These are phyloP conservation scores for Elongisporangium undulatum DNA, from an alignment of 352 stramenopile genomes.

Conservation along the genomic window DNA sequence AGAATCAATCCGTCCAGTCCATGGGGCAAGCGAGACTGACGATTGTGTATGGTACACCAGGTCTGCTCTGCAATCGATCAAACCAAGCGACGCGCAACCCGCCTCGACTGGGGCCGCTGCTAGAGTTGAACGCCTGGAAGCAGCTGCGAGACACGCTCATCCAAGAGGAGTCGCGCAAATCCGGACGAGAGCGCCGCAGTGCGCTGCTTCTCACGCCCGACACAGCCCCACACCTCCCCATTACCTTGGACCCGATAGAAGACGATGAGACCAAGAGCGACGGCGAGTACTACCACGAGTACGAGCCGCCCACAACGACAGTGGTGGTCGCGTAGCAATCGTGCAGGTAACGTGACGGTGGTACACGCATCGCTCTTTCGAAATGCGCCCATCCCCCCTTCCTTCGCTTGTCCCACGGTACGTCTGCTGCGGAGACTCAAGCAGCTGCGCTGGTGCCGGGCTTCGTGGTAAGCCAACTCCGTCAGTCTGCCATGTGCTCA, in stretches of 20 bases:
- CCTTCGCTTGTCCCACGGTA: not conserved
- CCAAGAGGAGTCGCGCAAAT: not conserved
- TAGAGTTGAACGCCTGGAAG: conserved; percentile 43
- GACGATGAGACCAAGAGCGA: not conserved
- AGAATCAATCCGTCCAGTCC: not conserved
- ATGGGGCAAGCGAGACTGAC: not conserved
- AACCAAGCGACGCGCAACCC: not conserved
- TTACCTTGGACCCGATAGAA: not conserved
- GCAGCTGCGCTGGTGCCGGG: not conserved
- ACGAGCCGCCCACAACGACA: not conserved
- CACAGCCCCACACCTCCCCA: not conserved
- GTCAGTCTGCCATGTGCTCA: not conserved
- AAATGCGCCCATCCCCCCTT: not conserved
- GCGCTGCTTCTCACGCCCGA: not conserved
- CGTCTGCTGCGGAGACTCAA: not conserved
- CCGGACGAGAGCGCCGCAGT: not conserved
- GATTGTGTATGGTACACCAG: not conserved
- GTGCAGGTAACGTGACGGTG: not conserved
- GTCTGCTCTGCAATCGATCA: not conserved
- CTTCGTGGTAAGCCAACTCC: not conserved
- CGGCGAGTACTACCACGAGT: not conserved
- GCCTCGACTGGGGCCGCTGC: conserved; percentile 21
- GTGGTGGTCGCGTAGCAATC: not conserved
- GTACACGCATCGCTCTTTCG: not conserved
- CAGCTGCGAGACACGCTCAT: conserved; percentile 58